A percentile compares a stretch with the other conserved stretches of the same genome.
phyloP scores from a whole-genome alignment of 2,329 filamentous ascomycete species.

The Ceratocystis ficicola region DNA sequence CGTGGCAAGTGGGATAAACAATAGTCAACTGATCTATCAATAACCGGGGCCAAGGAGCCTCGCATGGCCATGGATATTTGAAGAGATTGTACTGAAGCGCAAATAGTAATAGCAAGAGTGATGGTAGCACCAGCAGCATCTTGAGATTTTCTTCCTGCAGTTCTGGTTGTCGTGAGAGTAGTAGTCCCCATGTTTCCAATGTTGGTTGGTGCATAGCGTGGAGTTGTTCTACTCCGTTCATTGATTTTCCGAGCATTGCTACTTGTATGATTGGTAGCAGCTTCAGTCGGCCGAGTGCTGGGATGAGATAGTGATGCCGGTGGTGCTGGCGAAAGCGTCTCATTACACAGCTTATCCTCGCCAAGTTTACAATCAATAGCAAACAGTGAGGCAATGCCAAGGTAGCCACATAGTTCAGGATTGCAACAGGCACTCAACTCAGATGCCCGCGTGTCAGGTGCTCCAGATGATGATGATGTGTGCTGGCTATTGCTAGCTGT shows the following conservation, averaged over 20 bases:
- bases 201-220: not conserved
- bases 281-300: not conserved
- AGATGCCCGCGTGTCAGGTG: not conserved
- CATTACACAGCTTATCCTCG: not conserved
- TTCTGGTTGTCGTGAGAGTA: not conserved
- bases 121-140: not conserved
- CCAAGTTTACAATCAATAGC: not conserved
- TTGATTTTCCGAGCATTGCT: not conserved
- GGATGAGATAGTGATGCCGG: not conserved
- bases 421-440: not conserved
- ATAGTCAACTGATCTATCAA: too few relatives aligned
- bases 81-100: not conserved
- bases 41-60: not conserved
- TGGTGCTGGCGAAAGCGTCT: not conserved
- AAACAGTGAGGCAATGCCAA: not conserved
- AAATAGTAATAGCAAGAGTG: not conserved
- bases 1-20: too few relatives aligned
- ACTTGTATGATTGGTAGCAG: not conserved
- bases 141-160: too few relatives aligned
- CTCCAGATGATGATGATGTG: not conserved
- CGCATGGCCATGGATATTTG: not conserved
- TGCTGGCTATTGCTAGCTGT: not conserved
- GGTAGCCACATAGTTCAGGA: not conserved
- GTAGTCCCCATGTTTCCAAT: not conserved
- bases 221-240: not conserved